A percentile compares a stretch with the other conserved stretches of the same genome.
phyloP scores from a whole-genome alignment of 805 yeast genomes.

The Pichia ethanolica region DNA sequence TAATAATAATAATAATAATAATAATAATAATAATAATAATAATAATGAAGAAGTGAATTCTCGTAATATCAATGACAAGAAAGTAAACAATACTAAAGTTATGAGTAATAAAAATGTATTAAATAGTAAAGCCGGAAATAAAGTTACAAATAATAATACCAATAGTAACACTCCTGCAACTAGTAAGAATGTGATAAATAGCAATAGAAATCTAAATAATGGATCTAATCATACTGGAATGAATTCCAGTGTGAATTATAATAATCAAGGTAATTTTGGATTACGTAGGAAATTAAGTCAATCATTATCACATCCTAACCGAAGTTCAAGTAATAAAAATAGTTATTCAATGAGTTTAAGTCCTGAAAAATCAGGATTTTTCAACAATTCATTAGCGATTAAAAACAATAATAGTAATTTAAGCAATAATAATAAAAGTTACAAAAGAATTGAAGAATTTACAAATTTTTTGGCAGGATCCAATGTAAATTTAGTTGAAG shows the following conservation, averaged over 20 bases:
- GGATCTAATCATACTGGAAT: background rate
- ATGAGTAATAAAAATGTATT: too few relatives aligned
- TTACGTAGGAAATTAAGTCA: slow-evolving; percentile 8
- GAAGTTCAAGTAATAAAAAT: background rate
- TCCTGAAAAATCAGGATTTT: background rate
- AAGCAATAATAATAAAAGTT: background rate
- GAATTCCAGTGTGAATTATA: too few relatives aligned
- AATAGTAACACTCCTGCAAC: background rate
- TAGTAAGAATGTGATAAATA: background rate
- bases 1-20: background rate
- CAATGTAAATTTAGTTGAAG: slow-evolving; percentile 68
- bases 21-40: background rate
- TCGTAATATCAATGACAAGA: too few relatives aligned
- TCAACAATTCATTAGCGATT: background rate
- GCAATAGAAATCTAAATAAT: background rate
- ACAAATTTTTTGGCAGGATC: slow-evolving; percentile 65
- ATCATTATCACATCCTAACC: background rate
- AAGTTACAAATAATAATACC: background rate
- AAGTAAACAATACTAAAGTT: too few relatives aligned
- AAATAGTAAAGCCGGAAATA: too few relatives aligned
- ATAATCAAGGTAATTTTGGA: background rate
- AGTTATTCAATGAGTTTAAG: background rate
- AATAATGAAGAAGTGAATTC: background rate
- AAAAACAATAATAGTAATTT: background rate
- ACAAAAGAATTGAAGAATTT: slow-evolving; percentile 45